Base-by-base conservation (phyloP, 2,329 filamentous ascomycete genomes). In the Paramyrothecium sp. region DNA sequence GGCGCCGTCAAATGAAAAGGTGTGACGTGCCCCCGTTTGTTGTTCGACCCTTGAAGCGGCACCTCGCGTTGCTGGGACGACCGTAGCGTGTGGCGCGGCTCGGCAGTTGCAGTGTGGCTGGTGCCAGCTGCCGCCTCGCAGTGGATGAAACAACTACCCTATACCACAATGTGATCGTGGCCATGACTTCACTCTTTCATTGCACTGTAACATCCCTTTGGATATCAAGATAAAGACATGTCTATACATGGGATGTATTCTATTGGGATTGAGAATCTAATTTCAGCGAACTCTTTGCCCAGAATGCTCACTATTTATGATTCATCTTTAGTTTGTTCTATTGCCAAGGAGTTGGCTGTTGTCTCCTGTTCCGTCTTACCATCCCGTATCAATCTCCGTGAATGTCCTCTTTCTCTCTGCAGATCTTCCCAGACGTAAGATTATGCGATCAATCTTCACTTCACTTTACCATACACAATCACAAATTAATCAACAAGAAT, bases 11-110 rank as follows among this genome's bases (percentile, higher is more conserved):
- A 48, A 22, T 38, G 52, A 50, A 53, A 46, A 54, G 7, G 51
- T 57, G 52, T 60, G 59, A 59, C 56, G 54, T 55, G 46, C 54
- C 30, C 48, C 38, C 53, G 59, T 58, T 61, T 61, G 60, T 61
- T 61, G 53, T 58, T 58, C 54, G 22, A 34, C 48, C 50, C 38
- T 53, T 47, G 23, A 16, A 33, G n/a, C 13, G 26, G 26, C 26
- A 30, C 13, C n/a, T 5, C 38, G 13, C 38, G 38, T 44, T 44
- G 38, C 38, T 44, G 38, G 5, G 38, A 44, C 38, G n/a, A 44
- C 38, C n/a, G 38, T 44, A 44, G n/a, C 38, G 38, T 19, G 38
- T 44, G 38, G 38, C 38, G 38, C 38, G 38, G 13, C n/a, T 16
- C 38, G 38, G 38, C 38, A 44, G 38, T 44, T 44, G 13, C 26